Evolutionary conservation across 345 rosid species (phyloP).

Genomic region (Brassica napus): DNA sequence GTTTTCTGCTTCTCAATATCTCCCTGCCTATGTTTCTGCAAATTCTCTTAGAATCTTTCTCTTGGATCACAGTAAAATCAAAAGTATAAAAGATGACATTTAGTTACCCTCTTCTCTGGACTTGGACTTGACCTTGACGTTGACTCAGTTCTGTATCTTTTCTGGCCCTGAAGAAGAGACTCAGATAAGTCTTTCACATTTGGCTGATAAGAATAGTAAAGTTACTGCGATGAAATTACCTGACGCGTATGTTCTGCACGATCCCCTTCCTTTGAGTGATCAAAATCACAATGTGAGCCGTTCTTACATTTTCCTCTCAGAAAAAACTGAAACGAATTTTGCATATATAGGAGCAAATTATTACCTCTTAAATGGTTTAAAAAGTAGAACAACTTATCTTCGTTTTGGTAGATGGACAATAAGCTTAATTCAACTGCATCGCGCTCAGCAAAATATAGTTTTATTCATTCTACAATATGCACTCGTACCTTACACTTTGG

Average conservation of each 20-base stretch:
- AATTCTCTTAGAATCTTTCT: not conserved
- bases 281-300: not conserved
- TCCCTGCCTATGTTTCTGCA: not conserved
- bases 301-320: not conserved
- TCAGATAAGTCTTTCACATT: not conserved
- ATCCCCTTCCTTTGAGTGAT: not conserved
- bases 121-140: not conserved
- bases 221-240: not conserved
- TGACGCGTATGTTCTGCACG: not conserved
- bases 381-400: not conserved
- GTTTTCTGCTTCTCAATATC: not conserved
- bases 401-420: not conserved
- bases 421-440: not conserved
- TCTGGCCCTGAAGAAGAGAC: not conserved
- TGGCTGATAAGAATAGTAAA: not conserved
- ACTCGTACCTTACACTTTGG: slow-evolving; percentile 15
- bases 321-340: not conserved
- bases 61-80: not conserved
- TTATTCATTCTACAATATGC: not conserved
- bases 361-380: not conserved
- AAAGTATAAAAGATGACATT: not conserved
- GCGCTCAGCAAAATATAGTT: not conserved
- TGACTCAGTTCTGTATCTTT: not conserved
- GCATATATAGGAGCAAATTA: not conserved
- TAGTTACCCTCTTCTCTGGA: slow-evolving; percentile 9